These are phyloP conservation scores for Globisporangium splendens DNA, from an alignment of 352 stramenopile species.

Conservation along the genomic window DNA sequence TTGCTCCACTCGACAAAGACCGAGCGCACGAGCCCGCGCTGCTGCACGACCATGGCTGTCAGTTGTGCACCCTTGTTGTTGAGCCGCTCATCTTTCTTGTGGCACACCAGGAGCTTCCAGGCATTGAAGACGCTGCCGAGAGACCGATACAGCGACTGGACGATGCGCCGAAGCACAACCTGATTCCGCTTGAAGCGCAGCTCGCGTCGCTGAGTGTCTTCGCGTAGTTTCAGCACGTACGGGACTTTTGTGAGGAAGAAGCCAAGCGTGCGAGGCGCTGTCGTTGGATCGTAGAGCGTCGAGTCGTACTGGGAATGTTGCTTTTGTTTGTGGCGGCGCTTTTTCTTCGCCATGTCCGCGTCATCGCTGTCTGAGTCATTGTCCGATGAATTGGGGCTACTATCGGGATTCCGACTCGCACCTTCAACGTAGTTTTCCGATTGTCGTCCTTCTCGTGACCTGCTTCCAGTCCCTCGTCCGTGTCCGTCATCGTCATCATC, in stretches of 20 bases:
- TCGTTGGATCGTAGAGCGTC: slow-evolving; percentile 8
- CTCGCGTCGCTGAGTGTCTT: slow-evolving; percentile 28
- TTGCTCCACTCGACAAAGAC: slow-evolving; percentile 58
- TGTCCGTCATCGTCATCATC: slow-evolving; percentile 6
- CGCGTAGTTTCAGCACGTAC: slow-evolving; percentile 36
- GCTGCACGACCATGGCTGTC: slow-evolving; percentile 47
- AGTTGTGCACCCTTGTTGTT: slow-evolving; percentile 47
- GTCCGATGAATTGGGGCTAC: neutral
- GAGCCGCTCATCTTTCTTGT: slow-evolving; percentile 35
- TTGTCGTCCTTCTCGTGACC: no score
- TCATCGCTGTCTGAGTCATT: slow-evolving; percentile 1
- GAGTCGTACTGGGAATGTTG: neutral
- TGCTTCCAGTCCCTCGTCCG: neutral
- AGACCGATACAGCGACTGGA: slow-evolving; percentile 50
- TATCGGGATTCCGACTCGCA: neutral
- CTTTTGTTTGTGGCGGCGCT: neutral
- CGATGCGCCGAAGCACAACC: slow-evolving; percentile 39
- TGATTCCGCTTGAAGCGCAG: slow-evolving; percentile 38
- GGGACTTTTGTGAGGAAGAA: slow-evolving; percentile 47
- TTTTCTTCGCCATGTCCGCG: neutral
- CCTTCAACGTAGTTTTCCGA: slow-evolving; percentile 3
- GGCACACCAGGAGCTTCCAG: slow-evolving; percentile 36
- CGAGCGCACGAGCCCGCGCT: slow-evolving; percentile 40
- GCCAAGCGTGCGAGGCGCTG: slow-evolving; percentile 26
- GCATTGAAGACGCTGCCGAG: slow-evolving; percentile 53